phyloP scores from a whole-genome alignment of 164 flowering plant species.

The Houttuynia cordata region DNA sequence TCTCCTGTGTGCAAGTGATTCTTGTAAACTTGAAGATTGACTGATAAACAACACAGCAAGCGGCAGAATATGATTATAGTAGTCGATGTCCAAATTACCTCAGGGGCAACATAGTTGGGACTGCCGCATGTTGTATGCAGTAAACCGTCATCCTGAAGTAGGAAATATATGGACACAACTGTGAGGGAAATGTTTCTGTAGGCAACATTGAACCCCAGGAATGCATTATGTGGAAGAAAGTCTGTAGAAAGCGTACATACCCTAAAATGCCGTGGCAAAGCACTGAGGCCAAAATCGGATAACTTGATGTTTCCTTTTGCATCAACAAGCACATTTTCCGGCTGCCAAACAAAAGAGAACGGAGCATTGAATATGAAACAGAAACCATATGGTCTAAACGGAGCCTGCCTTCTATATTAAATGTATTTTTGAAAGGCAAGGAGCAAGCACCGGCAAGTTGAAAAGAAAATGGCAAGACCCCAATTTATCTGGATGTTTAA shows the following conservation, averaged over 20 bases:
- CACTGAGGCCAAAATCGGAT: constrained; percentile 95
- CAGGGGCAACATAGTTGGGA: constrained; percentile 98
- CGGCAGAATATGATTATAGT: too few species aligned
- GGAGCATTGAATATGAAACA: not conserved
- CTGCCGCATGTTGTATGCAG: constrained; percentile 97
- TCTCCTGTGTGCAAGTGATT: too few species aligned
- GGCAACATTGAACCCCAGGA: not conserved
- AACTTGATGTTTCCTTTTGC: constrained; percentile 76
- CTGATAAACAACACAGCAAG: too few species aligned
- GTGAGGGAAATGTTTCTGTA: not conserved
- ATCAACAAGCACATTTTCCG: constrained; percentile 83
- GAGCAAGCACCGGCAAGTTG: not conserved
- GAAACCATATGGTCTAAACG: not conserved
- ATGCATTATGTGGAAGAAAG: not conserved
- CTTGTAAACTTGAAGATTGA: too few species aligned
- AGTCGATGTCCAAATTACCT: constrained; percentile 16
- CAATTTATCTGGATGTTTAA: too few species aligned
- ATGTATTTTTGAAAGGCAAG: too few species aligned
- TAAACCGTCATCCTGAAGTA: constrained; percentile 64
- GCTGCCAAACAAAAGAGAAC: constrained; percentile 27
- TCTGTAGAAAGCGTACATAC: constrained; percentile 18
- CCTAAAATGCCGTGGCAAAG: constrained; percentile 85
- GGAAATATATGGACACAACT: not conserved
- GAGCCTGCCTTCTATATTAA: not conserved
- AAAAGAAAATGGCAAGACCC: not conserved